A percentile compares a stretch with the other conserved stretches of the same genome.
phyloP scores from a whole-genome alignment of 1,284 basidiomycete genomes.

The Sporisorium iseilematis-ciliati region DNA sequence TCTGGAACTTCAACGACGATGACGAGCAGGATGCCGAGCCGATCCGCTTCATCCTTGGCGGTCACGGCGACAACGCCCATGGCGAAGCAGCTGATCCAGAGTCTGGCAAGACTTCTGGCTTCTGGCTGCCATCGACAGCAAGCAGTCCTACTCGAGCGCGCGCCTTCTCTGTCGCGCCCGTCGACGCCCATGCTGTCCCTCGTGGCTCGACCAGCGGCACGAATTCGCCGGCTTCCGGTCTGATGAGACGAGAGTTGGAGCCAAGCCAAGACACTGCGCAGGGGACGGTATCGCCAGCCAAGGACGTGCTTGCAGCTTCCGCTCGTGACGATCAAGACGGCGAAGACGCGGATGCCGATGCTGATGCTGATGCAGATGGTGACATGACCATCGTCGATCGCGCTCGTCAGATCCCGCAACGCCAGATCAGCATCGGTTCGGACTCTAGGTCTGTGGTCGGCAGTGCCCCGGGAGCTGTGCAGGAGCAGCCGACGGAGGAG shows the following conservation, averaged over 20 bases:
- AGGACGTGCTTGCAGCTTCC: not conserved
- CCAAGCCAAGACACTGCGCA: conserved; percentile 10
- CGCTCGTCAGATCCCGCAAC: conserved; percentile 16
- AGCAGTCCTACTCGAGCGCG: conserved; percentile 40
- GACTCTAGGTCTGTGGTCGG: not conserved
- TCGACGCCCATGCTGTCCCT: conserved; percentile 5
- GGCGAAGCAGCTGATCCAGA: conserved; percentile 27
- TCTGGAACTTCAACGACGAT: conserved; percentile 98
- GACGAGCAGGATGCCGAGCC: conserved; percentile 74
- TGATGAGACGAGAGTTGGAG: conserved; percentile 17
- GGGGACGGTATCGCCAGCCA: conserved; percentile 12
- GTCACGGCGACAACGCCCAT: conserved; percentile 20
- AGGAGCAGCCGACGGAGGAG: conserved; percentile 78
- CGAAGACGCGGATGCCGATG: conserved; percentile 22
- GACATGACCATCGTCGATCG: conserved; percentile 49
- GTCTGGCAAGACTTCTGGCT: conserved; percentile 14
- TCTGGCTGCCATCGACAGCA: conserved; percentile 29
- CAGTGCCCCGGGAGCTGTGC: conserved; percentile 58
- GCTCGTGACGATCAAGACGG: not conserved
- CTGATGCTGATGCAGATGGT: conserved; percentile 30
- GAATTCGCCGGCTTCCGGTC: conserved; percentile 57
- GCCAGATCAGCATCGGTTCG: conserved; percentile 18
- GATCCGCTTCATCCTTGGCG: conserved; percentile 57
- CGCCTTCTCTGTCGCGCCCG: conserved; percentile 25
- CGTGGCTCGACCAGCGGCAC: conserved; percentile 43